Evolutionary conservation across 257 asterid genomes (phyloP).

Genomic region (Scutellaria minor): DNA sequence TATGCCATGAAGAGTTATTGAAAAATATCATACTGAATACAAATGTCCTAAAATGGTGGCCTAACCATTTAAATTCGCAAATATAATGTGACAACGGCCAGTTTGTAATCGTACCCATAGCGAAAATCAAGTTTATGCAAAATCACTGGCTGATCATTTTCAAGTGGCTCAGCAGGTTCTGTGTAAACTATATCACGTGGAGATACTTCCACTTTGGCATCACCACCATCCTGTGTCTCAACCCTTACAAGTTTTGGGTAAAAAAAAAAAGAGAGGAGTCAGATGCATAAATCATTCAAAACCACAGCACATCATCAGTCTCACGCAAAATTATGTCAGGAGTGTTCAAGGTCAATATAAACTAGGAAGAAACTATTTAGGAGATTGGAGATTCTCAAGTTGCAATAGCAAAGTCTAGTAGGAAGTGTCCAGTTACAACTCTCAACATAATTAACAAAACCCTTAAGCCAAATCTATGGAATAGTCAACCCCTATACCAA

Average conservation of each 20-base stretch:
- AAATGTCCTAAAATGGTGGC: neutral
- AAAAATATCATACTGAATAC: constrained; percentile 1
- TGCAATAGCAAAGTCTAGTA: constrained; percentile 8
- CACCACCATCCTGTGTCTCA: constrained; percentile 99
- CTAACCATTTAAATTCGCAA: constrained; percentile 6
- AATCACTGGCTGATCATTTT: constrained; percentile 68
- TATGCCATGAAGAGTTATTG: neutral
- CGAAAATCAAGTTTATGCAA: constrained; percentile 93
- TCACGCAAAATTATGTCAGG: constrained; percentile 10
- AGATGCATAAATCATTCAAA: constrained; percentile 34
- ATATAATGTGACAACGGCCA: constrained; percentile 18
- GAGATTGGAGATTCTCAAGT: constrained; percentile 21
- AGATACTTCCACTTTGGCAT: constrained; percentile 91
- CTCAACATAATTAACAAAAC: constrained; percentile 18
- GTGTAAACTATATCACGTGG: constrained; percentile 96
- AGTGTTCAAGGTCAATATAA: constrained; percentile 8
- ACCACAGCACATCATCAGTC: neutral
- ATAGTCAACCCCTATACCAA: constrained; percentile 8
- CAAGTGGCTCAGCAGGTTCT: constrained; percentile 79
- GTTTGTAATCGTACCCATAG: constrained; percentile 64
- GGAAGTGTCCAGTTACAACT: constrained; percentile 5
- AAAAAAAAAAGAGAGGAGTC: neutral
- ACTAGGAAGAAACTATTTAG: neutral
- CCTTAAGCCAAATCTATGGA: neutral
- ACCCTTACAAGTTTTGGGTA: constrained; percentile 54